Base-by-base conservation (phyloP, 192 early-diverging fungal genomes). In the Rhizophagus prolifer region DNA sequence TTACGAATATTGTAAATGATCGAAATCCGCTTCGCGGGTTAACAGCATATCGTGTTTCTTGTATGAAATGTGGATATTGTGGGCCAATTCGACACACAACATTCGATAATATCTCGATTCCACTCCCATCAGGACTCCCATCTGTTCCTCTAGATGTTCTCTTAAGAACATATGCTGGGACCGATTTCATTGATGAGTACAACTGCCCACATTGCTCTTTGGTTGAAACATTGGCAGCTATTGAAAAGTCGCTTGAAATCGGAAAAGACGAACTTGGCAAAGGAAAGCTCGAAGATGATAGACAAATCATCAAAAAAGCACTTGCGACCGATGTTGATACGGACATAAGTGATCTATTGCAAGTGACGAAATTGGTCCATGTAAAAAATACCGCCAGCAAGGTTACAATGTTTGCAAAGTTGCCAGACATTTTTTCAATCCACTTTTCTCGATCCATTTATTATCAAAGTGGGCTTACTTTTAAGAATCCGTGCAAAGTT, bases 361-460 rank as follows among this genome's bases (percentile, higher is more conserved):
- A 68, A 76, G 2, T 50, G 10, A 26, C 26, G 9, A 25, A 50
- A 47, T 47, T 70, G 5, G 41, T 16, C 23, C 68, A 58, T 38
- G n/a, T 68, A 7, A 66, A 66, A 58, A 30, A 25, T 58, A 28
- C 75, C 4, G 75, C 75, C 6, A 68, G 19, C 19, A 76, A 95
- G 74, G 93, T 95, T 72, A 91, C 91, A 14, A 91, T 95, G 88
- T 89, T 98, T 82, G 96, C 94, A 9, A 90, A 92, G 34, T 87
- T 95, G 2, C 96, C 96, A 5, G 86, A 84, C 36, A 84, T 92
- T 38, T 89, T 98, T 13, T 91, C 90, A 71, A 85, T 97, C 38
- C 95, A 97, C 70, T 87, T 98, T 65, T 94, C 95, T 61, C 90
- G 95, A 30, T 93, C 93, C 8, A 87, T 96, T 46, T 95, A 85